These are phyloP conservation scores for Dactylellina drechsleri DNA, from an alignment of 2,329 filamentous ascomycete genomes.

Conservation along the genomic window DNA sequence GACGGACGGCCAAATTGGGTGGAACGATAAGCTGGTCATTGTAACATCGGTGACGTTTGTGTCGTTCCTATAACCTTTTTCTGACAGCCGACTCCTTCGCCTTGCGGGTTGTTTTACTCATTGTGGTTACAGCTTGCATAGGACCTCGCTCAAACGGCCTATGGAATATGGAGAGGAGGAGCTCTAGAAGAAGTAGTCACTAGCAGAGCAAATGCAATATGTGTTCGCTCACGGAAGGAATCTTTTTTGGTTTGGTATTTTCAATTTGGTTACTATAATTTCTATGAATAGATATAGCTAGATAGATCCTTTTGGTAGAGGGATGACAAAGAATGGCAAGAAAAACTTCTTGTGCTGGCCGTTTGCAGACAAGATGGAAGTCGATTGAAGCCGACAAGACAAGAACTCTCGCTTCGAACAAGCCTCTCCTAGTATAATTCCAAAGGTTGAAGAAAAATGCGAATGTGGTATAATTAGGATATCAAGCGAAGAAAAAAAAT, in stretches of 20 bases:
- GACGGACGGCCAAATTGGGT: not conserved
- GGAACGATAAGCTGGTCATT: slow-evolving; percentile 34
- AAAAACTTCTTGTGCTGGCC: slow-evolving; percentile 39
- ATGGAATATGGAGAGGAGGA: slow-evolving; percentile 27
- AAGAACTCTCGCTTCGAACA: slow-evolving; percentile 20
- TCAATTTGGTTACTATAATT: slow-evolving; percentile 25
- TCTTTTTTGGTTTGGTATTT: slow-evolving; percentile 3
- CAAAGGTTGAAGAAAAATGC: slow-evolving; percentile 29
- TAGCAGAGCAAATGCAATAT: slow-evolving; percentile 2
- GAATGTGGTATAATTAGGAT: slow-evolving; percentile 50
- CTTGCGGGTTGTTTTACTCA: slow-evolving; percentile 51
- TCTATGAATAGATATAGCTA: slow-evolving; percentile 31
- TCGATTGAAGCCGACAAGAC: slow-evolving; percentile 18
- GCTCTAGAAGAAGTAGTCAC: slow-evolving; percentile 27
- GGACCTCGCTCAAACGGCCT: slow-evolving; percentile 32
- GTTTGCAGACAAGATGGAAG: slow-evolving; percentile 47
- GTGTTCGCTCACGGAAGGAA: slow-evolving; percentile 49
- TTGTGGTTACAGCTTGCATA: slow-evolving; percentile 27
- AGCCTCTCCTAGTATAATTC: slow-evolving; percentile 24
- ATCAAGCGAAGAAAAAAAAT: slow-evolving; percentile 37
- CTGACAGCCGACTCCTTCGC: slow-evolving; percentile 54
- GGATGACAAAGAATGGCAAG: not conserved
- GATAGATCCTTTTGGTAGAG: slow-evolving; percentile 40
- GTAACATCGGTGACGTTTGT: slow-evolving; percentile 44
- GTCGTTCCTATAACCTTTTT: slow-evolving; percentile 50